A percentile compares a stretch with the other conserved stretches of the same genome.
Evolutionary conservation across 805 yeast species (phyloP).

Genomic region (Ogataea nonfermentans): DNA sequence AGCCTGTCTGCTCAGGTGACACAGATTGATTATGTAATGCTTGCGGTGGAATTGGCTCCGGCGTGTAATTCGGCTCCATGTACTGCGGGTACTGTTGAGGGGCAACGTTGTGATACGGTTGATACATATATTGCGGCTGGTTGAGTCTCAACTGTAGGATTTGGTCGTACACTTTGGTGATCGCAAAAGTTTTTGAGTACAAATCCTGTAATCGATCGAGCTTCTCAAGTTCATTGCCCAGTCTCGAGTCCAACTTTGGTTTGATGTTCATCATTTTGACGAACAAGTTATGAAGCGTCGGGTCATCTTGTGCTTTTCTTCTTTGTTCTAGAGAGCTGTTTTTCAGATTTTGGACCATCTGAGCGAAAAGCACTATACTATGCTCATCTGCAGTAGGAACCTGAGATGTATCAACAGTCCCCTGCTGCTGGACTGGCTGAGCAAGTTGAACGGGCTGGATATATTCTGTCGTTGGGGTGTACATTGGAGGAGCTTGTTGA

Average conservation of each 20-base stretch:
- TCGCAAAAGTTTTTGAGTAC: conserved; percentile 75
- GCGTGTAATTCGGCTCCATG: conserved; percentile 3
- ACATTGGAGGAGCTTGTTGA: neutral
- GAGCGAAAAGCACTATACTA: conserved; percentile 63
- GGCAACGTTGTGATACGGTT: conserved; percentile 2
- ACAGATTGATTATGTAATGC: neutral
- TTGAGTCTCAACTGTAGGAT: conserved; percentile 57
- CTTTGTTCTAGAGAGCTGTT: conserved; percentile 38
- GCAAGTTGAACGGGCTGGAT: neutral
- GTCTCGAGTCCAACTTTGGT: conserved; percentile 65
- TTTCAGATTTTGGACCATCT: conserved; percentile 55
- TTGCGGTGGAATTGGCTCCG: neutral
- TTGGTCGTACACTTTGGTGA: conserved; percentile 72
- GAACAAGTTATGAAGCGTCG: conserved; percentile 55
- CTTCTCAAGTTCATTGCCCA: conserved; percentile 55
- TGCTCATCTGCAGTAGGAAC: conserved; percentile 66
- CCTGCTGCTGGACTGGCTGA: neutral
- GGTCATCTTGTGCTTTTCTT: conserved; percentile 41
- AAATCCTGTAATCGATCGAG: conserved; percentile 67
- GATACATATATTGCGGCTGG: conserved; percentile 16
- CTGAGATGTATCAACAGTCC: conserved; percentile 24
- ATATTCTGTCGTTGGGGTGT: neutral
- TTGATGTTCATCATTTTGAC: conserved; percentile 57
- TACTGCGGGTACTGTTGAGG: conserved; percentile 1
- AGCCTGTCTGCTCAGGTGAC: conserved; percentile 3